Base-by-base conservation (phyloP, 2,329 filamentous ascomycete species). In the Fusarium goolgardi region DNA sequence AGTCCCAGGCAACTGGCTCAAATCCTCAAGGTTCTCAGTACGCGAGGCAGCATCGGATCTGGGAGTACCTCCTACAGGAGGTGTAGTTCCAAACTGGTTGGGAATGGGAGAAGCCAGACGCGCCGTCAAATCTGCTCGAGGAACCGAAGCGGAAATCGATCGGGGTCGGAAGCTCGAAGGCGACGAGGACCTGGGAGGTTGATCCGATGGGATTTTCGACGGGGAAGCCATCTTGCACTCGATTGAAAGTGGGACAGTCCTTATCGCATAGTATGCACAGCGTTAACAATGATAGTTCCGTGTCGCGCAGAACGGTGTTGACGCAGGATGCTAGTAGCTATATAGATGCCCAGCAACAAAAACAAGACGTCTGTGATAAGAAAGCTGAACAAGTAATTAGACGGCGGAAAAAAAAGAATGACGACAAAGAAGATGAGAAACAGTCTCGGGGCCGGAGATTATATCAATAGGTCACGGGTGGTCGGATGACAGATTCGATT, bases 1-100 rank as follows among this genome's bases (percentile, higher is more conserved):
- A 54, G 86, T 85, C 61, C 87, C 90, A 11, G 90, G 84, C 37
- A 96, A 84, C 37, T 92, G 90, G 39, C 88, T 85, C 59, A 88
- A 79, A 54, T 77, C 81, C 21, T 82, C 83, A 35, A 81, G 59
- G 40, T 71, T 65, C 37, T 71, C 65, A n/a, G 69, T 40, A 29
- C 58, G 71, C 13, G 62, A 56, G 32, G 62, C 62, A 41, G 62
- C 62, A 47, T 74, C 67, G 8, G 74, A 70, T 32, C 70, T 65
- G 50, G 78, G 78, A 25, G 79, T 80, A 41, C 60, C 73, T 46
- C 73, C 74, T 47, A 78, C 73, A 23, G 82, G 80, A 56, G 77
- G 76, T 35, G 78, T 78, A 23, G 79, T 76, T 50, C 76, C 75
- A 45, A 77, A 66, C 47, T 79, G 76, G 45, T 81, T 78, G 31